Base-by-base conservation (phyloP, 768 basidiomycete genomes). In the Mycena sanguinolenta region DNA sequence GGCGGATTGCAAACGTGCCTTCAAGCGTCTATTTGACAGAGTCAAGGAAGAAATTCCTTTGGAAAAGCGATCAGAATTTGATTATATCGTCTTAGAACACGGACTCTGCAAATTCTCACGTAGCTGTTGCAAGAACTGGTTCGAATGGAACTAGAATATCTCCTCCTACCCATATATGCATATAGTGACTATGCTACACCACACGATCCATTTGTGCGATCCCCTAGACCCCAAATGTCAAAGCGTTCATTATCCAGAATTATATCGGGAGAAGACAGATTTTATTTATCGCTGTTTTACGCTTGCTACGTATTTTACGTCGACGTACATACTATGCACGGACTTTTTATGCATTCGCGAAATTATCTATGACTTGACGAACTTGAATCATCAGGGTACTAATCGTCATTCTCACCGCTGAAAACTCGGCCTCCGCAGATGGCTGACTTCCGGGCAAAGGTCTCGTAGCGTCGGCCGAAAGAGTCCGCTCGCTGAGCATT, bases 101-200 rank as follows among this genome's bases (percentile, higher is more conserved):
- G 39, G 36, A 9, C 39, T 64, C 4, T 64, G 63, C 53, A 64
- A 64, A 17, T 57, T 64, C 39, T 25, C 23, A 0, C 49, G 61
- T 1, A 49, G 61, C 10, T 5, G 36, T 2, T 12, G 7, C 2
- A 52, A 27, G 25, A 38, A 39, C 3, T 62, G 61, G 61, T 62
- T 13, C 36, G 7, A 23, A 38, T 32, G 32, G 4, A 34, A 32
- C 30, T 55, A 55, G 53, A 13, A 16, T 4, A 32, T 9, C 21
- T 55, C 9, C n/a, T 16, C 16, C 16, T 42, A 9, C 16, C 39
- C 19, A 19, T 34, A 6, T 38, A 38, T 42, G n/a, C n/a, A 42
- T 42, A 17, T 42, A 42, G 4, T 17, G 39, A 57, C 1, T 13
- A 36, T 2, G 34, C 6, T 23, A n/a, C n/a, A n/a, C n/a, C n/a